phyloP scores from a whole-genome alignment of 73 alveolate species.

The Paramecium caudatum region DNA sequence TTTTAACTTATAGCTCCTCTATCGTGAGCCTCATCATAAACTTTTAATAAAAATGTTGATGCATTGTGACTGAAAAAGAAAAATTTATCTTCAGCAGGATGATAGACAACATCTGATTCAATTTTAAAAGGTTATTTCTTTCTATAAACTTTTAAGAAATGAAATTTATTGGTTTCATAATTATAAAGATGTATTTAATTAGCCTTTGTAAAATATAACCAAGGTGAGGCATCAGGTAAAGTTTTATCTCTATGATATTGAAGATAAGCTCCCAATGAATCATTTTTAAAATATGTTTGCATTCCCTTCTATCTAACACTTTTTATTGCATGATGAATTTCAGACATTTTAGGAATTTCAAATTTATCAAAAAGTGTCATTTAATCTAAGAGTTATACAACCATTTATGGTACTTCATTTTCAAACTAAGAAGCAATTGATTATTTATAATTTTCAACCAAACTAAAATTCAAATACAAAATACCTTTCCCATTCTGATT shows the following conservation, averaged over 20 bases:
- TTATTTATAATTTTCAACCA: constrained; percentile 26
- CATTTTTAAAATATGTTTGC: constrained; percentile 69
- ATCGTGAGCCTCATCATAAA: constrained; percentile 65
- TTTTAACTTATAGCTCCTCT: constrained; percentile 63
- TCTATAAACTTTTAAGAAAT: constrained; percentile 62
- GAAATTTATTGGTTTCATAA: constrained; percentile 67
- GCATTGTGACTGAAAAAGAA: constrained; percentile 64
- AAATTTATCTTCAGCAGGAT: constrained; percentile 60
- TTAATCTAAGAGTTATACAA: background rate
- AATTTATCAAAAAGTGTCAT: constrained; percentile 25
- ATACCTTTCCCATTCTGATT: constrained; percentile 55
- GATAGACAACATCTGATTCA: constrained; percentile 60
- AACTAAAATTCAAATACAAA: constrained; percentile 4
- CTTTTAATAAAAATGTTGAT: constrained; percentile 52
- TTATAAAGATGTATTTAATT: constrained; percentile 71
- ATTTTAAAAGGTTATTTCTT: constrained; percentile 66
- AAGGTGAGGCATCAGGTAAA: constrained; percentile 19
- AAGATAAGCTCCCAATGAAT: constrained; percentile 66
- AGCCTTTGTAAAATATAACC: constrained; percentile 58
- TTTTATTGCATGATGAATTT: background rate
- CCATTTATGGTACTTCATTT: constrained; percentile 49
- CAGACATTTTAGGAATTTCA: constrained; percentile 35
- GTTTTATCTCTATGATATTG: constrained; percentile 57
- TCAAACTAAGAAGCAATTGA: background rate
- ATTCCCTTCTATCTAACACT: constrained; percentile 64